These are phyloP conservation scores for Diplodia mutila DNA, from an alignment of 2,329 filamentous ascomycete genomes.

Conservation along the genomic window DNA sequence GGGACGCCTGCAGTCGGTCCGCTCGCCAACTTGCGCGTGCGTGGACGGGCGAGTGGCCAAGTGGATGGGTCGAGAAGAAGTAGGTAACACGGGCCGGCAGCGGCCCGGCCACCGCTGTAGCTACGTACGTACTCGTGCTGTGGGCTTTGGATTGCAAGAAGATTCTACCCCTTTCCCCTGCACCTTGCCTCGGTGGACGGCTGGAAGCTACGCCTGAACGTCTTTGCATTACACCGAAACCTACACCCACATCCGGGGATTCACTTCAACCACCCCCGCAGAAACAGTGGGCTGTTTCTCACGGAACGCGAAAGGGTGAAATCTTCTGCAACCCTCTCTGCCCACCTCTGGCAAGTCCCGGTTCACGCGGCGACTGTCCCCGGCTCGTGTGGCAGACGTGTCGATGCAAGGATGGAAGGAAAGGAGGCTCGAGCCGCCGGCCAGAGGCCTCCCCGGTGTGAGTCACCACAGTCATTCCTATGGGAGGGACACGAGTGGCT, in stretches of 20 bases:
- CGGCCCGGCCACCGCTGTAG: not conserved
- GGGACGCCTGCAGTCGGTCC: too few relatives aligned
- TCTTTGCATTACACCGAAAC: not conserved
- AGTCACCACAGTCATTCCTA: too few relatives aligned
- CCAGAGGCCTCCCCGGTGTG: too few relatives aligned
- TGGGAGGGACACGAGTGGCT: too few relatives aligned
- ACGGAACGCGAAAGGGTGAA: not conserved
- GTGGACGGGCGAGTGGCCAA: too few relatives aligned
- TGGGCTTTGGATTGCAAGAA: not conserved
- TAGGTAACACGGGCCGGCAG: conserved; percentile 1
- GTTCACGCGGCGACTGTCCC: too few relatives aligned
- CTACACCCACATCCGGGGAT: too few relatives aligned
- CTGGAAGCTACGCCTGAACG: not conserved
- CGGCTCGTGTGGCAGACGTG: too few relatives aligned
- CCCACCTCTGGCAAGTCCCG: not conserved
- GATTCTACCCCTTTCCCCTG: not conserved
- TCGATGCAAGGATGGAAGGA: too few relatives aligned
- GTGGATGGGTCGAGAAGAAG: not conserved
- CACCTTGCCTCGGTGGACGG: not conserved
- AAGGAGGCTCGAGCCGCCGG: too few relatives aligned
- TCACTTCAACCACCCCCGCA: not conserved
- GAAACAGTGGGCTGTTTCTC: not conserved
- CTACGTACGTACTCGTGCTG: too few relatives aligned
- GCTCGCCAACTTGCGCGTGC: too few relatives aligned
- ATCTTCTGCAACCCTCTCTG: not conserved